A percentile compares a stretch with the other conserved stretches of the same genome.
Evolutionary conservation across 176 grass and related monocot species (phyloP).

Genomic region (Oryza nivara): DNA sequence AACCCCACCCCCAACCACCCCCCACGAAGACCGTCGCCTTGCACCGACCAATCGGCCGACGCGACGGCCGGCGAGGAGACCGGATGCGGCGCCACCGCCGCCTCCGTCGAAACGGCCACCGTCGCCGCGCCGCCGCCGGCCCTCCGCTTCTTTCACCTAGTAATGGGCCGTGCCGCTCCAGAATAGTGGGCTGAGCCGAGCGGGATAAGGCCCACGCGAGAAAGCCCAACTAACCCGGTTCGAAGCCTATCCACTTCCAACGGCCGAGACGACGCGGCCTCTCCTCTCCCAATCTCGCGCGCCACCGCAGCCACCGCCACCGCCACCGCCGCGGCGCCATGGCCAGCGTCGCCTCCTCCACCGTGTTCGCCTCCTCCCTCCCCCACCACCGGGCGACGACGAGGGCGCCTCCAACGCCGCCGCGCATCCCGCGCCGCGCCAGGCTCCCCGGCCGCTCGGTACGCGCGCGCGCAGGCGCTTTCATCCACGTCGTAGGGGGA

Average conservation of each 20-base stretch:
- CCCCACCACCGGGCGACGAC: not conserved
- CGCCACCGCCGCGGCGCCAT: slow-evolving; percentile 42
- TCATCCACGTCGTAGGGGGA: not conserved
- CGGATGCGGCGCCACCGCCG: not conserved
- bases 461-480: not conserved
- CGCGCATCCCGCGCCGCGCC: not conserved
- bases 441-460: slow-evolving; percentile 27
- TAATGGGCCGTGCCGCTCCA: not conserved
- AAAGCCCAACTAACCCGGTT: not conserved
- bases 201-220: not conserved
- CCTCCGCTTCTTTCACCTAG: not conserved
- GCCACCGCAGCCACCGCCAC: not conserved
- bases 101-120: not conserved
- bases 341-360: slow-evolving; percentile 35
- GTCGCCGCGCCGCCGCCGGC: too few relatives aligned
- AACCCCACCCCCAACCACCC: not conserved
- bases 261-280: slow-evolving; percentile 33
- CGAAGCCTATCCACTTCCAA: slow-evolving; percentile 51
- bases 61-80: not conserved
- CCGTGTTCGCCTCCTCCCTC: slow-evolving; percentile 30
- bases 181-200: not conserved
- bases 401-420: not conserved
- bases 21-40: not conserved
- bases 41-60: not conserved
- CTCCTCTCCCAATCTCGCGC: not conserved